phyloP scores from a whole-genome alignment of 352 stramenopile genomes.

The Phytophthora fragariae region DNA sequence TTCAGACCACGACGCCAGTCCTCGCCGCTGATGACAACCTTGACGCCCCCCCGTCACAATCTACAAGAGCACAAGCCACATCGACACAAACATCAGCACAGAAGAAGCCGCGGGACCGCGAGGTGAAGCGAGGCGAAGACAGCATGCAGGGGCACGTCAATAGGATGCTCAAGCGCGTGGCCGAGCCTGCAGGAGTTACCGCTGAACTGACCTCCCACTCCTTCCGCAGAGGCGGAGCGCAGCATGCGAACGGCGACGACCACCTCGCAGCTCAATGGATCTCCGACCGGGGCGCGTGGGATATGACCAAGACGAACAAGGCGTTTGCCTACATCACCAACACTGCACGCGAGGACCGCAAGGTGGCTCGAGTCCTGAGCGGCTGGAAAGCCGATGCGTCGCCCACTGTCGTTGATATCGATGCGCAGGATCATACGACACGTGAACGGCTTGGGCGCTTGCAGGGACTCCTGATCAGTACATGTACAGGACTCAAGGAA shows the following conservation, averaged over 20 bases:
- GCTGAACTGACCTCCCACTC: slow-evolving; percentile 37
- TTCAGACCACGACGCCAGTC: no score
- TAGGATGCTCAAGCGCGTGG: slow-evolving; percentile 27
- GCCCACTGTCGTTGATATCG: slow-evolving; percentile 7
- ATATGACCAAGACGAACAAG: slow-evolving; percentile 42
- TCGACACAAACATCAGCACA: no score
- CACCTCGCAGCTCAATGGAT: slow-evolving; percentile 31
- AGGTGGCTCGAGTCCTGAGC: slow-evolving; percentile 18
- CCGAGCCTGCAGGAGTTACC: neutral
- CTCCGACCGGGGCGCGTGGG: slow-evolving; percentile 40
- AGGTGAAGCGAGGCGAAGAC: neutral
- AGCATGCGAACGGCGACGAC: slow-evolving; percentile 36
- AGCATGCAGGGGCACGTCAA: slow-evolving; percentile 1
- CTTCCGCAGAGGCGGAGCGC: slow-evolving; percentile 27
- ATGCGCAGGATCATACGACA: slow-evolving; percentile 1
- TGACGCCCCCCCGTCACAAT: no score
- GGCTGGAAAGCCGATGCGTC: slow-evolving; percentile 13
- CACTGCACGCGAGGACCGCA: slow-evolving; percentile 8
- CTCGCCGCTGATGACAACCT: no score
- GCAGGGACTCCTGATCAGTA: slow-evolving; percentile 6
- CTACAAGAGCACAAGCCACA: no score
- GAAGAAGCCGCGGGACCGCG: no score
- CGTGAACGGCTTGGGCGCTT: slow-evolving; percentile 8
- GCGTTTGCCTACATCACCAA: slow-evolving; percentile 8
- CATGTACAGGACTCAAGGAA: slow-evolving; percentile 11